Base-by-base conservation (phyloP, 2,329 filamentous ascomycete species). In the Stagonosporopsis chrysanthemi region DNA sequence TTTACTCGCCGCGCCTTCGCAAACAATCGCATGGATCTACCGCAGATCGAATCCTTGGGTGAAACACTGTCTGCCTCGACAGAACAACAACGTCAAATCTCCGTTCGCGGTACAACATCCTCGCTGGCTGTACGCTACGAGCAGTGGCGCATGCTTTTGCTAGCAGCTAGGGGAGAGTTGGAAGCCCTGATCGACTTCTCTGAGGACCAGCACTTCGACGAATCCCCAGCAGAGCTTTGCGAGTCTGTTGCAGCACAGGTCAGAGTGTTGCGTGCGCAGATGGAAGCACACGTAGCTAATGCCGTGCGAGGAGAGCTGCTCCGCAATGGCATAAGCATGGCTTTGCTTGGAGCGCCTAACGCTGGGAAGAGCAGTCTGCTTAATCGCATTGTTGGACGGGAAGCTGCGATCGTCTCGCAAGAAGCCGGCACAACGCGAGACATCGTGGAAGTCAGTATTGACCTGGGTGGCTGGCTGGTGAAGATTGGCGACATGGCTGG, bases 141-240 rank as follows among this genome's bases (percentile, higher is more conserved):
- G 65, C 69, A 70, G 9, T 99, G 95, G 95, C 87, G 94, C 24
- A 80, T 85, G 62, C 82, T 87, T 63, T 79, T 99, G 17, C 81
- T 98, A 6, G 83, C 89, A 61, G 93, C 93, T 9, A 86, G 95
- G 2, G 95, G 92, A 9, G 93, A 98, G 78, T 83, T 99, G 36
- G 95, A 99, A 77, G 95, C 95, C 0, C 79, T 99, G 65, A 98
- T 99, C 60, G 95, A 99, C 77, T 99, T 99, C 74, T 90, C 91
- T 1, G 95, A 99, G 75, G 95, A 98, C 70, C 94, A 99, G 77
- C 91, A 98, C 78, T 96, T 99, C 70, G 93, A 98, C 66, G 92
- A 97, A 76, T 89, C 91, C 2, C 90, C 92, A 0, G 79, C 83
- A 0, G 84, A 90, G 52, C 81, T 98, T 22, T 83, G 96, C 41